These are phyloP conservation scores for Podila clonocystis DNA, from an alignment of 192 early-diverging fungal genomes.

Conservation along the genomic window DNA sequence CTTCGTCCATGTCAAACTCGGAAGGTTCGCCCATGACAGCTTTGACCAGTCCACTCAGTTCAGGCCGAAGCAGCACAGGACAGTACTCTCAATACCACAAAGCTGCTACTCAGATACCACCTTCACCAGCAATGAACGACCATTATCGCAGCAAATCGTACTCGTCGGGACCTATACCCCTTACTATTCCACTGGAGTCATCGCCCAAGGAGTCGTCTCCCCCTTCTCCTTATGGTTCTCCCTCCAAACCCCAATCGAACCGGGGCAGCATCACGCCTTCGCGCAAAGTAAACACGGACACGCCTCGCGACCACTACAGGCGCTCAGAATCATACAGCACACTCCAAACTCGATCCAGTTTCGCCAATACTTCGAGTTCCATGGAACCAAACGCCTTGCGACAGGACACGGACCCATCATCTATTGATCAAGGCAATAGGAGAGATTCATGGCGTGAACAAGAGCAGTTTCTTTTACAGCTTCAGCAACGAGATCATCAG, in stretches of 20 bases:
- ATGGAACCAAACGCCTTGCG: background rate
- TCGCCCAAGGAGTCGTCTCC: constrained; percentile 26
- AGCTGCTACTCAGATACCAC: constrained; percentile 20
- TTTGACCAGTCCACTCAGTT: constrained; percentile 44
- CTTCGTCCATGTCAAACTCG: constrained; percentile 41
- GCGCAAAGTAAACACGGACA: constrained; percentile 3
- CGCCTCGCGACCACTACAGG: constrained; percentile 27
- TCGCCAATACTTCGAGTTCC: background rate
- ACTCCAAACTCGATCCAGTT: constrained; percentile 11
- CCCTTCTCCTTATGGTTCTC: constrained; percentile 4
- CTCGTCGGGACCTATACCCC: constrained; percentile 43
- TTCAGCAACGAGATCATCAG: constrained; percentile 47
- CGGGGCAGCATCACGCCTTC: constrained; percentile 18
- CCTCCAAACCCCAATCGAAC: constrained; percentile 27
- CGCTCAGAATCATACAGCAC: constrained; percentile 45
- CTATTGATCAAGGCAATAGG: background rate
- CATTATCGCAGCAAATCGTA: constrained; percentile 42
- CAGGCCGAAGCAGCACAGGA: constrained; percentile 43
- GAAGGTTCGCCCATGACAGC: constrained; percentile 40
- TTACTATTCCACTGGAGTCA: constrained; percentile 29
- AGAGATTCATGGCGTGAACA: constrained; percentile 51
- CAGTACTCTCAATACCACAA: constrained; percentile 24
- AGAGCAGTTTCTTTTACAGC: constrained; percentile 40
- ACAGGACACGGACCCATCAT: background rate
- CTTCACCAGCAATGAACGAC: constrained; percentile 28